Conservation (phyloP, 352 stramenopile species). For the Globisporangium uncinulatum region DNA sequence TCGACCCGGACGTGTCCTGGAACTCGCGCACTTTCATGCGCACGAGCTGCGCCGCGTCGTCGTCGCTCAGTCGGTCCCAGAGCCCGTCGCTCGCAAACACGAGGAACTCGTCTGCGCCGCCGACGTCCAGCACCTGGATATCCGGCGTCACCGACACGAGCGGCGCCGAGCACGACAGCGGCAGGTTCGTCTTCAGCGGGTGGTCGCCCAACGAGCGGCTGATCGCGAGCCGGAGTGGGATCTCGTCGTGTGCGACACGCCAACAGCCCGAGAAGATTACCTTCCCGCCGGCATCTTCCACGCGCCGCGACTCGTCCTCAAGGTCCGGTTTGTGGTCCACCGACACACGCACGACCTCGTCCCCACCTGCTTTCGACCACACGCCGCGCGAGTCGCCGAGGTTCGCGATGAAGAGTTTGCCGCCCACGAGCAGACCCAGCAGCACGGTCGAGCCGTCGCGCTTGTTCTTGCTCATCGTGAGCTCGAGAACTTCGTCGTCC, state of each 20-base stretch:
- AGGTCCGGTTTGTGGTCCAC: conserved; percentile 78
- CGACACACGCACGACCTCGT: conserved; percentile 54
- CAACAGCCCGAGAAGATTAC: conserved; percentile 80
- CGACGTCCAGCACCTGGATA: conserved; percentile 60
- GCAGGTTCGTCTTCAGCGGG: conserved; percentile 63
- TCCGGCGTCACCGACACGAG: conserved; percentile 70
- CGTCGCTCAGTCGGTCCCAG: conserved; percentile 72
- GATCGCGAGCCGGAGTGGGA: conserved; percentile 65
- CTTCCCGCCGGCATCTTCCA: conserved; percentile 64
- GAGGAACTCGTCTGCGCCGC: conserved; percentile 43
- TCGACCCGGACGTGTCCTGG: conserved; percentile 14
- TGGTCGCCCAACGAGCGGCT: conserved; percentile 77
- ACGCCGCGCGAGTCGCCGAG: conserved; percentile 72
- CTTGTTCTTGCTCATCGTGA: conserved; percentile 62
- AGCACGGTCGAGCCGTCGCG: conserved; percentile 72
- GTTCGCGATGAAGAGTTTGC: conserved; percentile 78
- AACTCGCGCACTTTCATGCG: conserved; percentile 33
- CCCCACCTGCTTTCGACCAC: conserved; percentile 21
- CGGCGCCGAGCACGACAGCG: conserved; percentile 47
- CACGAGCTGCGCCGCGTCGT: conserved; percentile 55
- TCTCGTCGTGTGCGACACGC: conserved; percentile 74
- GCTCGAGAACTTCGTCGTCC: conserved; percentile 66
- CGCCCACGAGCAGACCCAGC: conserved; percentile 55
- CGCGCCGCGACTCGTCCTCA: conserved; percentile 47
- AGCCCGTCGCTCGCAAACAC: conserved; percentile 77